These are phyloP conservation scores for Trichoderma koningii DNA, from an alignment of 2,329 filamentous ascomycete species.

Conservation along the genomic window DNA sequence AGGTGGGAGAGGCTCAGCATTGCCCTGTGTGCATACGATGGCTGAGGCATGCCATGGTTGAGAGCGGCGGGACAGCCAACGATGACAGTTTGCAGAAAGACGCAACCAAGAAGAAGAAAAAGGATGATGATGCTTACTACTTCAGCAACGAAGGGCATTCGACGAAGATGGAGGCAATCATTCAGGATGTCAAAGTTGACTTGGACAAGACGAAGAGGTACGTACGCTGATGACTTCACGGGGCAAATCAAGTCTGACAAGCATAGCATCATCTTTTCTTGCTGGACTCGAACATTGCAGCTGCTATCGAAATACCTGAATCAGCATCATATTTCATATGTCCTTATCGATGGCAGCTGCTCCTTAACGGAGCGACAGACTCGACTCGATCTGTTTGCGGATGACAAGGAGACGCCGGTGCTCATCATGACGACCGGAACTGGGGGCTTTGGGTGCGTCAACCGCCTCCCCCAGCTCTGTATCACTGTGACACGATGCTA, in stretches of 20 bases:
- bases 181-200: conserved; percentile 36
- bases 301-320: conserved; percentile 41
- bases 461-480: background rate
- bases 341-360: conserved; percentile 50
- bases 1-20: conserved; percentile 14
- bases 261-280: conserved; percentile 49
- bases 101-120: background rate
- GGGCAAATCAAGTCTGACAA: conserved; percentile 20
- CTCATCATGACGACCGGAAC: conserved; percentile 55
- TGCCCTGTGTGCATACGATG: background rate
- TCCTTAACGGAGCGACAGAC: conserved; percentile 41
- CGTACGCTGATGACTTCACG: background rate
- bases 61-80: background rate
- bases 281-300: conserved; percentile 48
- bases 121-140: conserved; percentile 30
- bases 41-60: background rate
- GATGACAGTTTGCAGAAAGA: conserved; percentile 1
- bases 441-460: conserved; percentile 50
- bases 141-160: conserved; percentile 37
- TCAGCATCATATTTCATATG: conserved; percentile 34
- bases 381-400: conserved; percentile 44
- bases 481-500: too few species aligned
- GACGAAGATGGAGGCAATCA: conserved; percentile 39
- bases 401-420: conserved; percentile 1
- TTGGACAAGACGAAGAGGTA: conserved; percentile 17